Percentiles rank a stretch among this genome's conserved stretches.
These are phyloP conservation scores for Neonectria hederae DNA, from an alignment of 2,329 filamentous ascomycete species.

Conservation along the genomic window DNA sequence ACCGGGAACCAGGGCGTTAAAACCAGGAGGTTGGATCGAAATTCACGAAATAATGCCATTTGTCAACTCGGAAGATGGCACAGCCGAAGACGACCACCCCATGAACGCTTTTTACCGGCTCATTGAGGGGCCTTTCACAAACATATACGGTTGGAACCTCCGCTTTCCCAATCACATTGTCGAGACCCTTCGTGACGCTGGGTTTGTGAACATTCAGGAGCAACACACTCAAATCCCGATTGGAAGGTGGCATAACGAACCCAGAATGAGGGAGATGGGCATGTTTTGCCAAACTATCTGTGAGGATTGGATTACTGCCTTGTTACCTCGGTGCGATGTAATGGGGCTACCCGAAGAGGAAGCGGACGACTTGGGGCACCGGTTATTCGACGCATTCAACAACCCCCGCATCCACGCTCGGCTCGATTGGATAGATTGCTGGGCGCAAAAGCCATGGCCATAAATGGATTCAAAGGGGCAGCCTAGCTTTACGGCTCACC, in stretches of 20 bases:
- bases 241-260: constrained; percentile 51
- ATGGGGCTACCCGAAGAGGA: constrained; percentile 48
- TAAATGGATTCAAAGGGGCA: constrained; percentile 20
- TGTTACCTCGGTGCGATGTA: constrained; percentile 46
- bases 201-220: constrained; percentile 48
- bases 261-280: constrained; percentile 49
- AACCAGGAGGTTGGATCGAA: constrained; percentile 53
- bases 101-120: constrained; percentile 47
- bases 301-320: constrained; percentile 48
- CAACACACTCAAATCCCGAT: constrained; percentile 46
- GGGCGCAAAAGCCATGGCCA: constrained; percentile 50
- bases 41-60: constrained; percentile 48
- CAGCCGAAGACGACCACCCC: constrained; percentile 42
- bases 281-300: constrained; percentile 49
- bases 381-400: constrained; percentile 46
- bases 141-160: constrained; percentile 49
- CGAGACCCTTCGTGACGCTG: constrained; percentile 42
- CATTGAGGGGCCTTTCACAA: constrained; percentile 45
- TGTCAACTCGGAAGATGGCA: constrained; percentile 47
- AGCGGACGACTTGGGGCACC: constrained; percentile 45
- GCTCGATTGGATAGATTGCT: constrained; percentile 50
- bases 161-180: constrained; percentile 43
- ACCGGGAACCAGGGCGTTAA: constrained; percentile 43
- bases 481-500: constrained; percentile 3
- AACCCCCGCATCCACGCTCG: constrained; percentile 47